phyloP scores from a whole-genome alignment of 2,329 filamentous ascomycete species.

The Tolypocladium pustulatum region DNA sequence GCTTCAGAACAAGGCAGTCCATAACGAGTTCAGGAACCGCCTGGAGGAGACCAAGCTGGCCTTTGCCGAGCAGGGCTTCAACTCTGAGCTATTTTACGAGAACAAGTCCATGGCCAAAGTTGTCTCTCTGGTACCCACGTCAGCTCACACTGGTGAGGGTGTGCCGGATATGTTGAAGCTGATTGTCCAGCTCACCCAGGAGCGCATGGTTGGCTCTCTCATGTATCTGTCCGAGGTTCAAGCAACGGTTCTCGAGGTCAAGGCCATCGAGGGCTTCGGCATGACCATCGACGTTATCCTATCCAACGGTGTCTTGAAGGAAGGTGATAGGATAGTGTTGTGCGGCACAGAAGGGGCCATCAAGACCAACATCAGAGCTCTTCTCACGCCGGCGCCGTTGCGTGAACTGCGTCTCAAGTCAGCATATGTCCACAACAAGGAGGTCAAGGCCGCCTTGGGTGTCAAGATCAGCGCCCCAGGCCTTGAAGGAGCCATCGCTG shows the following conservation, averaged over 20 bases:
- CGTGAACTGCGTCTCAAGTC: conserved; percentile 94
- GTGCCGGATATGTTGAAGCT: conserved; percentile 98
- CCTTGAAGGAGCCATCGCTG: conserved; percentile 90
- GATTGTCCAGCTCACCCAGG: conserved; percentile 82
- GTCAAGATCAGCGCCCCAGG: conserved; percentile 97
- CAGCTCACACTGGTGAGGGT: conserved; percentile 97
- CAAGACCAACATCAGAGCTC: conserved; percentile 85
- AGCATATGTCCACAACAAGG: conserved; percentile 96
- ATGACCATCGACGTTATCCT: conserved; percentile 97
- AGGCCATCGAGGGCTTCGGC: conserved; percentile 96
- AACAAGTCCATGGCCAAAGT: conserved; percentile 94
- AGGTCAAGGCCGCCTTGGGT: conserved; percentile 95
- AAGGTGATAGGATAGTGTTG: conserved; percentile 89
- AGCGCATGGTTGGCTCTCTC: conserved; percentile 91
- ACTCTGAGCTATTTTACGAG: conserved; percentile 91
- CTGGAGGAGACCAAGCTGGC: conserved; percentile 86
- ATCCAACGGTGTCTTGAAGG: conserved; percentile 87
- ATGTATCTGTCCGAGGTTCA: conserved; percentile 99
- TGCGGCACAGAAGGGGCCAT: conserved; percentile 97
- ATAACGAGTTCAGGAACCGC: conserved; percentile 88
- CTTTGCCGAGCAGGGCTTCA: conserved; percentile 95
- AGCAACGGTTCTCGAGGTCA: conserved; percentile 95
- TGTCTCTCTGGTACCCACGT: conserved; percentile 95
- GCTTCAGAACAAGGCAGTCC: conserved; percentile 83
- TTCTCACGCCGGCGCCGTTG: conserved; percentile 85